phyloP scores from a whole-genome alignment of 305 asterid species.

The Lippia alba region DNA sequence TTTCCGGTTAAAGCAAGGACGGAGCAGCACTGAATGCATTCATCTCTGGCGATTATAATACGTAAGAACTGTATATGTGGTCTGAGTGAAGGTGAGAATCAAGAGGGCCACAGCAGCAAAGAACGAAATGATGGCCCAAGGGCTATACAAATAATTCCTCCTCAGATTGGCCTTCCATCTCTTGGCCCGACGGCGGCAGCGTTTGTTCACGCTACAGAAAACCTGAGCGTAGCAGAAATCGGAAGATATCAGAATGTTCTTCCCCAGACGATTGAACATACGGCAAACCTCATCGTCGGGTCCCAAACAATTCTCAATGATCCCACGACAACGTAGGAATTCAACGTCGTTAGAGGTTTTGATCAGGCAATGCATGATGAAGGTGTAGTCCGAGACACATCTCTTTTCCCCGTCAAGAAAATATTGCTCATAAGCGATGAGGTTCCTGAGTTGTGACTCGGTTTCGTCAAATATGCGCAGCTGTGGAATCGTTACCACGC shows the following conservation, averaged over 20 bases:
- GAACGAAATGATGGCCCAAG: slow-evolving; percentile 13
- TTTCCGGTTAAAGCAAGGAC: too few species aligned
- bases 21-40: not conserved
- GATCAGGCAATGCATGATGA: slow-evolving; percentile 30
- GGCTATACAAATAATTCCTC: slow-evolving; percentile 18
- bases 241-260: slow-evolving; percentile 12
- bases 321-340: slow-evolving; percentile 29
- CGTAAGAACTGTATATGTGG: slow-evolving; percentile 7
- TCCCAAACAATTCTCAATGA: slow-evolving; percentile 29
- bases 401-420: not conserved
- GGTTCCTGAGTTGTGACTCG: slow-evolving; percentile 28
- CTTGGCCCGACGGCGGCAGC: slow-evolving; percentile 3
- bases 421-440: slow-evolving; percentile 26
- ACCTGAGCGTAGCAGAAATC: slow-evolving; percentile 19
- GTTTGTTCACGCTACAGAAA: slow-evolving; percentile 2
- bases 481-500: slow-evolving; percentile 9
- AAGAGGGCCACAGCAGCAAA: slow-evolving; percentile 11
- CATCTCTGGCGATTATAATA: not conserved
- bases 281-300: slow-evolving; percentile 14
- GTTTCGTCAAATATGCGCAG: slow-evolving; percentile 29
- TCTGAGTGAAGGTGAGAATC: not conserved
- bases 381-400: slow-evolving; percentile 20
- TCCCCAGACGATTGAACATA: slow-evolving; percentile 27
- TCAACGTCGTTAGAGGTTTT: slow-evolving; percentile 21
- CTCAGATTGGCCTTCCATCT: slow-evolving; percentile 16